A percentile compares a stretch with the other conserved stretches of the same genome.
Conservation (phyloP, 805 yeast genomes). For the Brettanomyces anomalus region DNA sequence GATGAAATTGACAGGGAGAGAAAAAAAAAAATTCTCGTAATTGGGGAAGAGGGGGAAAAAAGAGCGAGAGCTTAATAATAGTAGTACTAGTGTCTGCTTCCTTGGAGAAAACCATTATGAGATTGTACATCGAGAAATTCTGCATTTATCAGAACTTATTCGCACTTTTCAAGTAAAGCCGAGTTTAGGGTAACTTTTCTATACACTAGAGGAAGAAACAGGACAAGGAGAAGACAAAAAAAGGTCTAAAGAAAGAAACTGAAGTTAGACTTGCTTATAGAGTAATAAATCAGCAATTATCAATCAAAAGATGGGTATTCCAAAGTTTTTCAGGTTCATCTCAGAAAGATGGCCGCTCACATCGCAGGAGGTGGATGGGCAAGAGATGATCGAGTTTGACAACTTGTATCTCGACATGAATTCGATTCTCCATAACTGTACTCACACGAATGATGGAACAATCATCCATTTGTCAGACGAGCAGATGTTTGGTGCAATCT, state of each 20-base stretch:
- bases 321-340: slow-evolving; percentile 92
- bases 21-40: no score
- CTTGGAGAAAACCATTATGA: no score
- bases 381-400: slow-evolving; percentile 87
- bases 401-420: slow-evolving; percentile 96
- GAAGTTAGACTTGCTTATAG: not conserved
- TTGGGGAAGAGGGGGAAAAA: no score
- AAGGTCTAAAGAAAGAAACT: not conserved
- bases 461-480: slow-evolving; percentile 71
- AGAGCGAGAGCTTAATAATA: no score
- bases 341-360: slow-evolving; percentile 99
- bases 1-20: no score
- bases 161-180: no score
- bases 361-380: slow-evolving; percentile 73
- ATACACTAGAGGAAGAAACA: no score
- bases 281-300: not conserved
- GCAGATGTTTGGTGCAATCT: slow-evolving; percentile 86
- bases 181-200: no score
- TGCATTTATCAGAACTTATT: no score
- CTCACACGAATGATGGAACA: slow-evolving; percentile 69
- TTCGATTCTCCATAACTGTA: slow-evolving; percentile 88
- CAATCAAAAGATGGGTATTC: slow-evolving; percentile 66
- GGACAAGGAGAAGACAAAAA: not conserved
- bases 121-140: no score
- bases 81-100: no score